Base-by-base conservation (phyloP, 495 filamentous ascomycete genomes). In the Hyaloscypha hepaticicola region DNA sequence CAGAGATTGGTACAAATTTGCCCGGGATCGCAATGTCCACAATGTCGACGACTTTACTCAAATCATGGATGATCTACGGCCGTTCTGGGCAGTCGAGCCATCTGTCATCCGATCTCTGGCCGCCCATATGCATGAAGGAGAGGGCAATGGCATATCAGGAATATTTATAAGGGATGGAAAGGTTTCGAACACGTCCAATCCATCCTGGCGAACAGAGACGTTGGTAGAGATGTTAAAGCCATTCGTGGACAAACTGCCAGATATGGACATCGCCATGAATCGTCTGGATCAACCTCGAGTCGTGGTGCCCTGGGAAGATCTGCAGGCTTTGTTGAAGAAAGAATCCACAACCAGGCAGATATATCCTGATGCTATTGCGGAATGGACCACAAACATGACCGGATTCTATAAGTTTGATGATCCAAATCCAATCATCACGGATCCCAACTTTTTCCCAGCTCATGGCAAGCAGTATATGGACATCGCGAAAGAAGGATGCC, bases 211-310 rank as follows among this genome's bases (percentile, higher is more conserved):
- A 61, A 80, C 83, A 5, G 82, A 79, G 25, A 76, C 79, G 8
- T 73, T 76, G 58, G 83, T 81, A 64, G 70, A 55, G 49, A 65
- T 67, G 70, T 45, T 72, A 16, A 74, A 79, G 38, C 82, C 79
- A 70, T 90, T 88, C 77, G 83, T 87, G 72, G 82, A 85, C 5
- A 74, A 84, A 66, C 70, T 90, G 24, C 88, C 88, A 38, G 87
- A 91, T 71, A 87, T 91, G 85, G 87, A 89, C 68, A 80, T 90
- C 58, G 86, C 88, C 7, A 81, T 90, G 71, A 90, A 91, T 67
- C 76, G 79, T 3, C 80, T 88, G 74, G 88, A 91, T 69, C 86
- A 90, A 67, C 88, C 88, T 50, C 77, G 88, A 55, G 71, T 90
- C 1, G 81, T 90, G 9, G 85, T 87, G 2, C 81, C 84, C 25